These are phyloP conservation scores for Cryptococcus sp. DNA, from an alignment of 1,284 basidiomycete genomes.

Conservation along the genomic window DNA sequence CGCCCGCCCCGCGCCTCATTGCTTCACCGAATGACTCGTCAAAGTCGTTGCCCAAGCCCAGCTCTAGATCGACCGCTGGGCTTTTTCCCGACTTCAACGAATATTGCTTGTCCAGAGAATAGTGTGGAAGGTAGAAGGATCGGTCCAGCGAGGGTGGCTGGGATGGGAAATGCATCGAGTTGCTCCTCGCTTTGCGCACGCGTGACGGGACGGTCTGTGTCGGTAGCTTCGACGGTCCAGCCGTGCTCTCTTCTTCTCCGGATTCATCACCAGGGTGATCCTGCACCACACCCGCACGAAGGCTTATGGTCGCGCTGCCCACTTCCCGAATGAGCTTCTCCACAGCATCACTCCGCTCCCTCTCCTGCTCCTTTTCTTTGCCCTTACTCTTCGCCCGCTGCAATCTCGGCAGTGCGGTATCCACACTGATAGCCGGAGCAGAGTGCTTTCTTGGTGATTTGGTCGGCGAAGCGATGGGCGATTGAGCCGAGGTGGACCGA, in stretches of 20 bases:
- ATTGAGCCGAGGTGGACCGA: not conserved
- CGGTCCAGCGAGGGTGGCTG: constrained; percentile 9
- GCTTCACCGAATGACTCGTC: constrained; percentile 49
- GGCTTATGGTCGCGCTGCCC: constrained; percentile 37
- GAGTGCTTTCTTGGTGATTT: constrained; percentile 17
- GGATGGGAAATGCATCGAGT: constrained; percentile 33
- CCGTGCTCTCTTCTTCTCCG: constrained; percentile 9
- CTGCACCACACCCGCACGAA: constrained; percentile 24
- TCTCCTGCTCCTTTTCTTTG: constrained; percentile 14
- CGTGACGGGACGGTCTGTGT: not conserved
- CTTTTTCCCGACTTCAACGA: constrained; percentile 26
- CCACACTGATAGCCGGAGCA: not conserved
- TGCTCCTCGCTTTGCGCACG: constrained; percentile 11
- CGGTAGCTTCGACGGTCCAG: not conserved
- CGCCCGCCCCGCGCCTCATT: constrained; percentile 38
- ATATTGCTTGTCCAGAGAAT: constrained; percentile 50
- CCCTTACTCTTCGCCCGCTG: constrained; percentile 18
- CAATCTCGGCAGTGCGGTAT: constrained; percentile 4
- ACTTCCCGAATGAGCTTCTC: constrained; percentile 21
- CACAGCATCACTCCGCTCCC: not conserved
- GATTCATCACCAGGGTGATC: constrained; percentile 20
- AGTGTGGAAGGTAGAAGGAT: constrained; percentile 48
- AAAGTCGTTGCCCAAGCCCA: constrained; percentile 48
- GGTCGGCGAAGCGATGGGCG: constrained; percentile 8
- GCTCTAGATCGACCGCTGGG: constrained; percentile 36